These are phyloP conservation scores for Aspergillus leporis DNA, from an alignment of 495 filamentous ascomycete species.

Conservation along the genomic window DNA sequence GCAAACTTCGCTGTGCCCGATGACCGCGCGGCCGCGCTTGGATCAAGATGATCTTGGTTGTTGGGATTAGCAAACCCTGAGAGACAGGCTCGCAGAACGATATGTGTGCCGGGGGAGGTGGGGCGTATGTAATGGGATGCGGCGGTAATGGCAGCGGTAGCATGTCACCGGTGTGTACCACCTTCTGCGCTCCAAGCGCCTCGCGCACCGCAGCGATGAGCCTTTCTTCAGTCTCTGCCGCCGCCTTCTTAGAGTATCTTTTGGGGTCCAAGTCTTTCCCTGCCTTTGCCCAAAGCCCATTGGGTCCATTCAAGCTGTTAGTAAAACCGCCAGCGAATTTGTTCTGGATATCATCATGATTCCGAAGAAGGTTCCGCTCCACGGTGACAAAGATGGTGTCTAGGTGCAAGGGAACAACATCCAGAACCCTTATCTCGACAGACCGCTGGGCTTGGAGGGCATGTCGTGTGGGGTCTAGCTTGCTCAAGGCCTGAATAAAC, in stretches of 20 bases:
- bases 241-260: constrained; percentile 36
- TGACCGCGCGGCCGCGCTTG: constrained; percentile 52
- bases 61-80: constrained; percentile 74
- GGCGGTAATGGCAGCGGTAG: constrained; percentile 79
- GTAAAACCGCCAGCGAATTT: constrained; percentile 64
- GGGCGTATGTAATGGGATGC: constrained; percentile 87
- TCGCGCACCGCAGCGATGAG: constrained; percentile 77
- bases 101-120: constrained; percentile 70
- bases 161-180: constrained; percentile 82
- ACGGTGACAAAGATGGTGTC: constrained; percentile 84
- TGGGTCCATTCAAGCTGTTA: constrained; percentile 31
- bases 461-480: constrained; percentile 54
- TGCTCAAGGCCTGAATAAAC: constrained; percentile 66
- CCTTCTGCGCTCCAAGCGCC: constrained; percentile 64
- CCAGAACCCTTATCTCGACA: constrained; percentile 81
- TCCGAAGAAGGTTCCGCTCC: constrained; percentile 70
- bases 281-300: constrained; percentile 39
- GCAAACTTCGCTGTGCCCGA: constrained; percentile 32
- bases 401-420: constrained; percentile 75
- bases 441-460: constrained; percentile 53
- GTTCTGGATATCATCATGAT: constrained; percentile 61
- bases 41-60: constrained; percentile 71
- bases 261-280: constrained; percentile 41
- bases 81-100: constrained; percentile 72
- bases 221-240: constrained; percentile 56